A percentile compares a stretch with the other conserved stretches of the same genome.
These are phyloP conservation scores for Ganoderma boninense DNA, from an alignment of 1,284 basidiomycete genomes.

Conservation along the genomic window DNA sequence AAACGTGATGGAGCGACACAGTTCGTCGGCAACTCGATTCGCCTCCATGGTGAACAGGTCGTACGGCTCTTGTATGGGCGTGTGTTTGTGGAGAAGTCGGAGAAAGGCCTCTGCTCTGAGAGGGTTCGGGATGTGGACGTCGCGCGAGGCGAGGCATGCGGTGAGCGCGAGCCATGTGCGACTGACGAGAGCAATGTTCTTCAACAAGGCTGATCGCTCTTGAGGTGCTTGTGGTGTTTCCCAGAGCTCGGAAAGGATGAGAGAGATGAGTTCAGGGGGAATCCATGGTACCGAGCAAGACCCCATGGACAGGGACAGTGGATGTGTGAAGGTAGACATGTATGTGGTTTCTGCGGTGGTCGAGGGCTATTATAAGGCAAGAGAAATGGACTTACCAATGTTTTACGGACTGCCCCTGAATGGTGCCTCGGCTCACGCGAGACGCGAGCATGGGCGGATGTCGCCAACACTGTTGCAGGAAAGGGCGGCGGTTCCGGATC, in stretches of 20 bases:
- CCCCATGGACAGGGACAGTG: background rate
- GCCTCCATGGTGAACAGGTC: slow-evolving; percentile 30
- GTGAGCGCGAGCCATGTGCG: slow-evolving; percentile 41
- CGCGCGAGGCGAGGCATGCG: slow-evolving; percentile 40
- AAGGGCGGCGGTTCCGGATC: background rate
- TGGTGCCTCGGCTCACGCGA: slow-evolving; percentile 1
- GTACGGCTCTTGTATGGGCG: slow-evolving; percentile 16
- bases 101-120: slow-evolving; percentile 39
- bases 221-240: slow-evolving; percentile 35
- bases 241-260: slow-evolving; percentile 48
- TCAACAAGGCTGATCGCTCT: slow-evolving; percentile 45
- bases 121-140: slow-evolving; percentile 45
- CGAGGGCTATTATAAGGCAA: background rate
- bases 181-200: slow-evolving; percentile 43
- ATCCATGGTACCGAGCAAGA: slow-evolving; percentile 30
- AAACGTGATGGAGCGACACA: slow-evolving; percentile 42
- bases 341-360: background rate
- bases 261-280: slow-evolving; percentile 47
- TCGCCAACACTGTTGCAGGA: background rate
- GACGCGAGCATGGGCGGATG: background rate
- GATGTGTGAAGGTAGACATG: background rate
- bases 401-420: slow-evolving; percentile 2
- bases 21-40: slow-evolving; percentile 31
- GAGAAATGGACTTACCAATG: background rate
- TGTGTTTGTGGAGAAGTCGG: slow-evolving; percentile 35